Percentiles rank a stretch among this genome's conserved stretches.
Evolutionary conservation across 2,329 filamentous ascomycete genomes (phyloP).

Genomic region (Simplicillium aogashimaense): DNA sequence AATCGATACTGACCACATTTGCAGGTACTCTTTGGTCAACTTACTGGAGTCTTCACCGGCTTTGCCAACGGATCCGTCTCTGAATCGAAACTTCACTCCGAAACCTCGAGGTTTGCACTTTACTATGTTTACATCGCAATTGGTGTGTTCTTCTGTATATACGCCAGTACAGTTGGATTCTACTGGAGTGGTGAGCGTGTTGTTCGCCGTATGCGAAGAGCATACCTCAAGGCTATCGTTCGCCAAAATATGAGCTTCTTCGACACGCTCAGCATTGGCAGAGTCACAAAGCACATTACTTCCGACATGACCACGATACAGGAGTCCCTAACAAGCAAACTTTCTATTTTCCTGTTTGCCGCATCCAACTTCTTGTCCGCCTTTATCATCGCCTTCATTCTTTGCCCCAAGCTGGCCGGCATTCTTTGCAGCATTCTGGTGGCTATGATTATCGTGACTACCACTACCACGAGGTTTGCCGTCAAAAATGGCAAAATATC

Average conservation of each 20-base stretch:
- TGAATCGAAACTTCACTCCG: conserved; percentile 2
- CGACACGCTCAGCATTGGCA: conserved; percentile 35
- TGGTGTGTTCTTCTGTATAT: conserved; percentile 38
- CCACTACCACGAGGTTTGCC: conserved; percentile 13
- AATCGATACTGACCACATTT: too few species aligned
- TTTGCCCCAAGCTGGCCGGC: conserved; percentile 33
- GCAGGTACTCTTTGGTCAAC: conserved; percentile 20
- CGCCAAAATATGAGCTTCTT: conserved; percentile 41
- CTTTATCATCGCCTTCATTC: conserved; percentile 27
- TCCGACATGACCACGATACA: conserved; percentile 11
- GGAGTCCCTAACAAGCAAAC: conserved; percentile 21
- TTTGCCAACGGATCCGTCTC: conserved; percentile 17
- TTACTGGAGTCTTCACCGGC: conserved; percentile 23
- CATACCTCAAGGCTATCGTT: conserved; percentile 24
- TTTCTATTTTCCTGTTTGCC: conserved; percentile 27
- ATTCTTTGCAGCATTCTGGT: conserved; percentile 22
- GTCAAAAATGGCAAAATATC: conserved; percentile 23
- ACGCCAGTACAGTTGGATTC: conserved; percentile 36
- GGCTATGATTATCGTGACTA: conserved; percentile 19
- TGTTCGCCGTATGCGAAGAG: conserved; percentile 34
- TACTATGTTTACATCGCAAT: conserved; percentile 41
- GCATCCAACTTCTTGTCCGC: conserved; percentile 25
- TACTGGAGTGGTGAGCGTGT: conserved; percentile 36
- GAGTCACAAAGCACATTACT: conserved; percentile 27
- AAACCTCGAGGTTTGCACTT: not conserved